Conservation (phyloP, 768 basidiomycete species). For the Leccinum fibrillosum region DNA sequence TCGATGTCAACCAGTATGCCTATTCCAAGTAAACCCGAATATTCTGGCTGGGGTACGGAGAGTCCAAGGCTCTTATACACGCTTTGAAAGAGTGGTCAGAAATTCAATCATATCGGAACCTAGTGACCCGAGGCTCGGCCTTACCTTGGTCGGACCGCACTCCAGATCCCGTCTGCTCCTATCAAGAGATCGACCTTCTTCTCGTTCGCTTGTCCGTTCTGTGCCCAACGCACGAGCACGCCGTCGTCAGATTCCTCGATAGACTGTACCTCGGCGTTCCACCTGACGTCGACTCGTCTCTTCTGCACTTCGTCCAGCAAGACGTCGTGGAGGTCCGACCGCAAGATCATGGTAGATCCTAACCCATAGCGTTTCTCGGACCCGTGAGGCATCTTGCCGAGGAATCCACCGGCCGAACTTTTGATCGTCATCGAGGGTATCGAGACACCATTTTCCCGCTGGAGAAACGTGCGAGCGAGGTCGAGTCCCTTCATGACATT, state of each 20-base stretch:
- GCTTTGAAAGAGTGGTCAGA: constrained; percentile 12
- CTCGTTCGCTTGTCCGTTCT: constrained; percentile 17
- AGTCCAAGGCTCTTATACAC: constrained; percentile 22
- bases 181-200: constrained; percentile 30
- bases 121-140: not conserved
- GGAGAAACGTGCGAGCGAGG: constrained; percentile 22
- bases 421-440: constrained; percentile 21
- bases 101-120: not conserved
- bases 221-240: constrained; percentile 26
- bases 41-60: constrained; percentile 21
- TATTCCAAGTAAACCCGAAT: constrained; percentile 28
- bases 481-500: constrained; percentile 26
- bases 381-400: constrained; percentile 27
- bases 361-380: constrained; percentile 26
- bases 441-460: constrained; percentile 17
- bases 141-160: constrained; percentile 25
- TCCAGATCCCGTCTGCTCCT: constrained; percentile 33
- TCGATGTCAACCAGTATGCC: constrained; percentile 18
- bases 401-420: constrained; percentile 18
- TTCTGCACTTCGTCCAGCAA: constrained; percentile 28
- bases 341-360: constrained; percentile 24
- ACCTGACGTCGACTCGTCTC: constrained; percentile 14
- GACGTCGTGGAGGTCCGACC: constrained; percentile 32
- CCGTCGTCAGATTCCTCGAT: constrained; percentile 23
- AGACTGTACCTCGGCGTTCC: constrained; percentile 24